Conservation (phyloP, 768 basidiomycete genomes). For the Serendipita indica region DNA sequence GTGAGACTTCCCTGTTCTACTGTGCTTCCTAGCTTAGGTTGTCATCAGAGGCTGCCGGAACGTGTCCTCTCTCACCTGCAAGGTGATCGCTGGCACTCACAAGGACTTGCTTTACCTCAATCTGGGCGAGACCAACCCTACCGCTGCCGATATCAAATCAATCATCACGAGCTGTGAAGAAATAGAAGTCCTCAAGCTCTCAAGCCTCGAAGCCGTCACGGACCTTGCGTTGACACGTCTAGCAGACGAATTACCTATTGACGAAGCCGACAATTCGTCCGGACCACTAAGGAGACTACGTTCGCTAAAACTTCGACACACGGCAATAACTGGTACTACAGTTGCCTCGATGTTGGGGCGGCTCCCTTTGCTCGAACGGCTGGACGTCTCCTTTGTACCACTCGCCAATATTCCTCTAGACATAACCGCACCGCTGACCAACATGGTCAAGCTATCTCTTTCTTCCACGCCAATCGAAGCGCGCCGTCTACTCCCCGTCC, state of each 20-base stretch:
- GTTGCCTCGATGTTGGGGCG: conserved; percentile 28
- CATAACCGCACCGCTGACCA: background rate
- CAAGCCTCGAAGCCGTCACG: conserved; percentile 49
- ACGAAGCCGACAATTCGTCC: conserved; percentile 28
- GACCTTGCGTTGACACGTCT: conserved; percentile 15
- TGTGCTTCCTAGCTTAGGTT: conserved; percentile 26
- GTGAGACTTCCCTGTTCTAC: conserved; percentile 23
- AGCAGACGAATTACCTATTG: conserved; percentile 43
- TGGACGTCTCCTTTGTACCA: conserved; percentile 53
- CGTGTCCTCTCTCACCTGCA: conserved; percentile 24
- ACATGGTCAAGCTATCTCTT: conserved; percentile 47
- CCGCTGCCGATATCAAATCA: conserved; percentile 33
- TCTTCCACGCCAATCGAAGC: conserved; percentile 37
- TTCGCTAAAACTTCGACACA: conserved; percentile 45
- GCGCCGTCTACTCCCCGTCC: conserved; percentile 27
- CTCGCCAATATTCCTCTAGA: conserved; percentile 21
- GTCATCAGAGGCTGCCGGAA: conserved; percentile 31
- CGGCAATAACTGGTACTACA: conserved; percentile 35
- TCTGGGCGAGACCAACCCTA: conserved; percentile 43
- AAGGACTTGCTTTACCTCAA: conserved; percentile 34
- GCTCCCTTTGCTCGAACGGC: conserved; percentile 36
- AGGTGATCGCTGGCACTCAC: background rate
- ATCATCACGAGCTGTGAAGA: conserved; percentile 28
- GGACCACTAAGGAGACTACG: conserved; percentile 28
- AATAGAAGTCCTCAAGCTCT: conserved; percentile 44